These are phyloP conservation scores for Aegilops speltoides DNA, from an alignment of 176 grass and related monocot species.

Conservation along the genomic window DNA sequence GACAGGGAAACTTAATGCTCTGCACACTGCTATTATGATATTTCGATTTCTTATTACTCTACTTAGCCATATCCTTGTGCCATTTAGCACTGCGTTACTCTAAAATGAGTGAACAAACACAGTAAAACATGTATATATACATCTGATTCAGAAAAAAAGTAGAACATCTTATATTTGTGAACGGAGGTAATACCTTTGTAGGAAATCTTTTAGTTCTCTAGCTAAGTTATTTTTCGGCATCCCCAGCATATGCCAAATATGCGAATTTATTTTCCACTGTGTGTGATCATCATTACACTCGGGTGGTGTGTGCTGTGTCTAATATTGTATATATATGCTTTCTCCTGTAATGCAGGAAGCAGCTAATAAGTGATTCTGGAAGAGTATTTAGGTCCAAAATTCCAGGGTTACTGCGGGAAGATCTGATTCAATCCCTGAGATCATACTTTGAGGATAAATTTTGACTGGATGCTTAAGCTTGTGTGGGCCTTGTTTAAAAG, in stretches of 20 bases:
- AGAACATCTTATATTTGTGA: too few relatives aligned
- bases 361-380: conserved; percentile 57
- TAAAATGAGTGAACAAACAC: too few relatives aligned
- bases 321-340: conserved; percentile 19
- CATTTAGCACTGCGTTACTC: neutral
- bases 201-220: neutral
- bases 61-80: neutral
- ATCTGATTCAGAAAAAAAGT: too few relatives aligned
- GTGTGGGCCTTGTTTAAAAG: conserved; percentile 7
- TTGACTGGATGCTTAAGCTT: conserved; percentile 38
- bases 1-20: neutral
- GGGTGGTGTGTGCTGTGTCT: neutral
- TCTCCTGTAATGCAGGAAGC: conserved; percentile 59
- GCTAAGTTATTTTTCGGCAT: neutral
- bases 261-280: neutral
- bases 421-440: conserved; percentile 53
- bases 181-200: neutral
- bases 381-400: conserved; percentile 60
- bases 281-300: neutral
- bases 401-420: conserved; percentile 52
- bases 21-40: neutral
- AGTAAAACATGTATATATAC: too few relatives aligned
- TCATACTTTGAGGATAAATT: conserved; percentile 51
- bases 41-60: neutral
- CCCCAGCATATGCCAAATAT: neutral